These are phyloP conservation scores for Plasmodium billcollinsi DNA, from an alignment of 169 alveolate species.

Conservation along the genomic window DNA sequence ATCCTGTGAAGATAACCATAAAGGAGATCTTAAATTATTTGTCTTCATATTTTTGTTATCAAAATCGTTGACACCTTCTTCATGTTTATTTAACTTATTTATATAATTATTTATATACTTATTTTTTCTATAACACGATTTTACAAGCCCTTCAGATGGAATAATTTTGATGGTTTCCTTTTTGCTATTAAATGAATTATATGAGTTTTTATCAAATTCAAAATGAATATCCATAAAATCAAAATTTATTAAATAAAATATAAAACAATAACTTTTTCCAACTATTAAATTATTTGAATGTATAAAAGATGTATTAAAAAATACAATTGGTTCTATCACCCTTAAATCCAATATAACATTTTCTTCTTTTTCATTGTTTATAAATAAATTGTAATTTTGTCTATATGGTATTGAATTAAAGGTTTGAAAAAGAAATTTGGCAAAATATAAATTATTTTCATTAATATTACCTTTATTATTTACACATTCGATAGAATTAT, in stretches of 20 bases:
- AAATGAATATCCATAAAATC: conserved; percentile 62
- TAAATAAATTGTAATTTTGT: conserved; percentile 28
- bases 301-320: conserved; percentile 72
- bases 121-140: conserved; percentile 67
- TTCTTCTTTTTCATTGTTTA: conserved; percentile 30
- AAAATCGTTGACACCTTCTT: background rate
- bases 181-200: conserved; percentile 47
- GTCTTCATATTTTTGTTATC: background rate
- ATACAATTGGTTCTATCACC: conserved; percentile 44
- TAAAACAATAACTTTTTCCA: conserved; percentile 65
- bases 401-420: conserved; percentile 31
- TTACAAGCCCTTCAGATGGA: conserved; percentile 54
- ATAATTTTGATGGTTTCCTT: conserved; percentile 56
- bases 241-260: conserved; percentile 64
- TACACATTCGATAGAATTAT: conserved; percentile 41
- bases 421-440: conserved; percentile 24
- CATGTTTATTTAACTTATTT: conserved; percentile 16
- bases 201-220: conserved; percentile 73
- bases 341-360: conserved; percentile 14
- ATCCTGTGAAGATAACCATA: background rate
- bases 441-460: conserved; percentile 23
- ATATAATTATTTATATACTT: conserved; percentile 17
- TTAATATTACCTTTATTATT: conserved; percentile 36
- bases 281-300: conserved; percentile 63
- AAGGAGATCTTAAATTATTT: background rate